Conservation (phyloP, 441 rosid genomes). For the Syzygium syzygioides region DNA sequence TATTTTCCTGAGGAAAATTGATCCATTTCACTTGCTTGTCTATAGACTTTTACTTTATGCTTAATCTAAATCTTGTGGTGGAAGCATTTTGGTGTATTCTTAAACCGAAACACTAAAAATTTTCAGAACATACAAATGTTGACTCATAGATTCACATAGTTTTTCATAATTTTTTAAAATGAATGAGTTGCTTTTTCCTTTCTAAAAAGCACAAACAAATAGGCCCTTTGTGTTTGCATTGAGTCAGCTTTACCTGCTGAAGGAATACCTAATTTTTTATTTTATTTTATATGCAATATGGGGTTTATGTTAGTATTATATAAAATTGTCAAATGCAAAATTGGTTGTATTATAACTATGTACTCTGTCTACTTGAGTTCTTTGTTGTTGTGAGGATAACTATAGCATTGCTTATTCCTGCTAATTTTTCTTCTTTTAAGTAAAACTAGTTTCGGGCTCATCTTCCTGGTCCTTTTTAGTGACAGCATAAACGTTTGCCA, state of each 20-base stretch:
- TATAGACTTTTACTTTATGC: background rate
- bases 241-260: background rate
- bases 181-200: background rate
- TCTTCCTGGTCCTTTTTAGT: background rate
- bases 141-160: background rate
- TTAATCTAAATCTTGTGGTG: background rate
- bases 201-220: background rate
- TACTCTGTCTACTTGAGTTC: background rate
- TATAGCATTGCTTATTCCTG: background rate
- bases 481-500: background rate
- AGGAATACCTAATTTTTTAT: background rate
- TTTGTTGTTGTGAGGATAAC: background rate
- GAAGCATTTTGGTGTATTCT: background rate
- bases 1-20: background rate
- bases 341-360: background rate
- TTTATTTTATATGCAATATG: background rate
- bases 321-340: background rate
- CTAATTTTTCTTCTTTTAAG: background rate
- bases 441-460: background rate
- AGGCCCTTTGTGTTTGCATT: background rate
- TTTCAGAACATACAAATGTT: background rate
- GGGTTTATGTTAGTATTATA: too few relatives aligned
- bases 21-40: background rate
- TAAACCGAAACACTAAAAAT: background rate
- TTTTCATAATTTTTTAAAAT: background rate